These are phyloP conservation scores for Pichia kudriavzevii DNA, from an alignment of 1,139 yeast genomes.

Conservation along the genomic window DNA sequence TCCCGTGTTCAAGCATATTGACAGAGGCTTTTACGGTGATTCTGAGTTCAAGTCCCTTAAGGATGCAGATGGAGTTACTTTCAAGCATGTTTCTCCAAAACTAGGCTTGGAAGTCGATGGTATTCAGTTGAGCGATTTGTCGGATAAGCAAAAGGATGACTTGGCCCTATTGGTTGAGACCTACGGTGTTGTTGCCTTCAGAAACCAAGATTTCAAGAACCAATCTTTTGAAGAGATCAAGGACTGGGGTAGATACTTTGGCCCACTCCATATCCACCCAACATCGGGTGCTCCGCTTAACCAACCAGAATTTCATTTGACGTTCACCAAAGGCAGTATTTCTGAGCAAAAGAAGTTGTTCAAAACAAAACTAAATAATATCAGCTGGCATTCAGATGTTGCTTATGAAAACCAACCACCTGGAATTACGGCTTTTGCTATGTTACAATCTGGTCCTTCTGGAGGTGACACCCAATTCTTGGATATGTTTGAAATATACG, in stretches of 20 bases:
- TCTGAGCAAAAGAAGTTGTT: conserved; percentile 32
- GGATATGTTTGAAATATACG: conserved; percentile 57
- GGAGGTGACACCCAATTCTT: conserved; percentile 73
- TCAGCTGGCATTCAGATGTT: conserved; percentile 61
- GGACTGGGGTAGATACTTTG: conserved; percentile 56
- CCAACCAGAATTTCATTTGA: conserved; percentile 54
- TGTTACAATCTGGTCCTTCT: conserved; percentile 26
- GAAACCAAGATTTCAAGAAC: conserved; percentile 60
- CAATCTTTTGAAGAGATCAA: conserved; percentile 19
- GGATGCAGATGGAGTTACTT: conserved; percentile 30
- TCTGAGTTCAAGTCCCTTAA: conserved; percentile 45
- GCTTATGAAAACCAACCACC: conserved; percentile 70
- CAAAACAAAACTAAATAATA: conserved; percentile 30
- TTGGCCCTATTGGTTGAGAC: conserved; percentile 57
- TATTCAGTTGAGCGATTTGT: conserved; percentile 48
- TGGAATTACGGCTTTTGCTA: conserved; percentile 53
- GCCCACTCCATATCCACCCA: conserved; percentile 67
- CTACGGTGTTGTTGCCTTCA: conserved; percentile 61
- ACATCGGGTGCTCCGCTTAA: conserved; percentile 62
- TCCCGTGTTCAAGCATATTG: conserved; percentile 41
- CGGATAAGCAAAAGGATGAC: conserved; percentile 51
- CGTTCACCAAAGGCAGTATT: conserved; percentile 46
- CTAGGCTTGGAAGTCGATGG: conserved; percentile 58
- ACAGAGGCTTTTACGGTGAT: conserved; percentile 53
- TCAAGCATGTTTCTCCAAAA: conserved; percentile 45